These are phyloP conservation scores for Ceratobasidium theobromae DNA, from an alignment of 1,284 basidiomycete genomes.

Conservation along the genomic window DNA sequence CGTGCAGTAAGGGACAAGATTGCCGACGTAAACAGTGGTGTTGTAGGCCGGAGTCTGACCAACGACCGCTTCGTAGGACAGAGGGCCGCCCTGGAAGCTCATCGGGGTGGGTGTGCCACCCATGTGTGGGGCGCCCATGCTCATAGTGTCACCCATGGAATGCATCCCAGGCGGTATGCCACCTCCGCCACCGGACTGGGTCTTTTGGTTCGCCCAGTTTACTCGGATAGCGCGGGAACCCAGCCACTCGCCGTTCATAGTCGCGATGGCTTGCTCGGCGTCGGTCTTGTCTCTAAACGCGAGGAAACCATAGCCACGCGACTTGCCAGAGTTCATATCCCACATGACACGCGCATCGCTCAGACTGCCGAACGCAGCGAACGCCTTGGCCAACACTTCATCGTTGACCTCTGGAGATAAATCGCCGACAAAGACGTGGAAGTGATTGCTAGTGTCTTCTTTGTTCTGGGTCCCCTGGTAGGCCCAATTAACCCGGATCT, in stretches of 20 bases:
- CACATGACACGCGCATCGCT: slow-evolving; percentile 99
- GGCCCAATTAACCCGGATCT: slow-evolving; percentile 97
- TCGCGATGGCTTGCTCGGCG: slow-evolving; percentile 95
- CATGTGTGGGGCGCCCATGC: slow-evolving; percentile 30
- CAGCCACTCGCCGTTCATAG: slow-evolving; percentile 99
- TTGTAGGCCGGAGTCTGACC: slow-evolving; percentile 89
- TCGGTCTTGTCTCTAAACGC: slow-evolving; percentile 96
- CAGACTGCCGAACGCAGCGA: slow-evolving; percentile 90
- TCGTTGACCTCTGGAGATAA: slow-evolving; percentile 98
- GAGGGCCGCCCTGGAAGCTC: slow-evolving; percentile 82
- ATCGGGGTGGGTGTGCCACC: slow-evolving; percentile 70
- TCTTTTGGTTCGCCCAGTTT: slow-evolving; percentile 99
- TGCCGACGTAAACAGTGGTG: slow-evolving; percentile 96
- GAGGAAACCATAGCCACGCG: slow-evolving; percentile 90
- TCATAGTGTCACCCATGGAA: slow-evolving; percentile 27
- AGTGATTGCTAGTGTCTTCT: slow-evolving; percentile 94
- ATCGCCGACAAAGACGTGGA: slow-evolving; percentile 98
- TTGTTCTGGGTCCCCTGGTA: slow-evolving; percentile 96
- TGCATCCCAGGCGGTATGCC: slow-evolving; percentile 41
- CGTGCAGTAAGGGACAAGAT: slow-evolving; percentile 93
- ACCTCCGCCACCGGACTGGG: slow-evolving; percentile 54
- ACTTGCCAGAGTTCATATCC: slow-evolving; percentile 99
- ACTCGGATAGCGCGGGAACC: slow-evolving; percentile 96
- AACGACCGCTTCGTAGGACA: slow-evolving; percentile 85
- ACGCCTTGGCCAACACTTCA: slow-evolving; percentile 93